phyloP scores from a whole-genome alignment of 2,329 filamentous ascomycete species.

The Sordariomycetes sp. region DNA sequence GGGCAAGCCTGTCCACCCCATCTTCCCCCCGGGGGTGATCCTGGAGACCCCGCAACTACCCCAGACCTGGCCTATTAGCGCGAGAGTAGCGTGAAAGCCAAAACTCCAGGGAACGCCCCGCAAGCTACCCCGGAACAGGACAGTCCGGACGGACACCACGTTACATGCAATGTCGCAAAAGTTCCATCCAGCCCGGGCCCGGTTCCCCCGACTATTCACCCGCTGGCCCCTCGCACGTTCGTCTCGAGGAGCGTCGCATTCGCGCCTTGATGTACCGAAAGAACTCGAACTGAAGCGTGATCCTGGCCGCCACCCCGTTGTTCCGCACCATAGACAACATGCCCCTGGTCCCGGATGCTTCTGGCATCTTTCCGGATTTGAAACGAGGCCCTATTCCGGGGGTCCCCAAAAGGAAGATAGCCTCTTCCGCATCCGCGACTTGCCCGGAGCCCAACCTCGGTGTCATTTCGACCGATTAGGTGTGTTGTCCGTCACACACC shows the following conservation, averaged over 20 bases:
- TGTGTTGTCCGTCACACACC: background rate
- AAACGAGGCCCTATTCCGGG: background rate
- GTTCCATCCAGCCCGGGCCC: background rate
- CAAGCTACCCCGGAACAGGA: background rate
- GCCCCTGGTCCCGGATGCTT: background rate
- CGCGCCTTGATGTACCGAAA: background rate
- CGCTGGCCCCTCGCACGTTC: background rate
- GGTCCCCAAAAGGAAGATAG: background rate
- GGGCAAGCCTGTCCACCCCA: too few species aligned
- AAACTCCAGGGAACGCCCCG: too few species aligned
- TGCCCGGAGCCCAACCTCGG: background rate
- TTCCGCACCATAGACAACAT: too few species aligned
- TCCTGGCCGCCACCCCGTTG: background rate
- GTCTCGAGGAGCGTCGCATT: background rate
- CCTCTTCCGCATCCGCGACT: background rate
- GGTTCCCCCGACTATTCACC: background rate
- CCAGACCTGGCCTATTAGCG: background rate
- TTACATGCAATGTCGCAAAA: background rate
- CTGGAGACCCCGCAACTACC: background rate
- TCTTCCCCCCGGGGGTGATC: too few species aligned
- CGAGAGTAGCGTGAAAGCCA: too few species aligned
- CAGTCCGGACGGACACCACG: too few species aligned
- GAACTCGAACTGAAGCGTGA: background rate
- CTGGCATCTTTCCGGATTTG: background rate
- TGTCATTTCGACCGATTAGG: background rate